Conservation (phyloP, 2,329 filamentous ascomycete genomes). For the Ophiostoma sp. region DNA sequence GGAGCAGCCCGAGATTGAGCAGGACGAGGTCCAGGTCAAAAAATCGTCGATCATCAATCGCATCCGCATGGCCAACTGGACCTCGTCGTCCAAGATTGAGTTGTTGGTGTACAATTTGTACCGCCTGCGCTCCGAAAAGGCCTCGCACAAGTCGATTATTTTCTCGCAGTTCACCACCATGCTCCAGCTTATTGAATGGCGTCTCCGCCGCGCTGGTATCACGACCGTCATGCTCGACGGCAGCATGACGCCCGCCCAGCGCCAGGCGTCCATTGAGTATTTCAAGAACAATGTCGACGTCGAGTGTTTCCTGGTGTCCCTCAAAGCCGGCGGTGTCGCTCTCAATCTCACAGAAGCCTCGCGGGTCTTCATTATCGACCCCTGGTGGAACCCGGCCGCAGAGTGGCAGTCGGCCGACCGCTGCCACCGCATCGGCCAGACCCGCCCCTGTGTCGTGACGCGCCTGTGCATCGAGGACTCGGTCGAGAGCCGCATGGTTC, state of each 20-base stretch:
- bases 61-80: slow-evolving; percentile 99
- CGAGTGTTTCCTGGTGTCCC: slow-evolving; percentile 91
- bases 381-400: slow-evolving; percentile 99
- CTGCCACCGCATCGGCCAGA: slow-evolving; percentile 93
- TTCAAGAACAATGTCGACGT: slow-evolving; percentile 96
- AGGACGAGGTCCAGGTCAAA: slow-evolving; percentile 82
- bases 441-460: slow-evolving; percentile 89
- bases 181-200: slow-evolving; percentile 96
- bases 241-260: slow-evolving; percentile 91
- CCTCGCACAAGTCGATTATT: slow-evolving; percentile 94
- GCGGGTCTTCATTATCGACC: slow-evolving; percentile 92
- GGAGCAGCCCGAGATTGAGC: slow-evolving; percentile 92
- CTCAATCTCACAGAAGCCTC: slow-evolving; percentile 94
- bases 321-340: slow-evolving; percentile 95
- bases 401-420: slow-evolving; percentile 98
- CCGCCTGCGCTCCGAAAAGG: slow-evolving; percentile 85
- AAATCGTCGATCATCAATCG: slow-evolving; percentile 98
- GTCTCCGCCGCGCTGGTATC: slow-evolving; percentile 91
- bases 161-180: slow-evolving; percentile 98
- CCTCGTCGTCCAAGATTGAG: slow-evolving; percentile 96
- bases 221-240: slow-evolving; percentile 98
- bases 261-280: slow-evolving; percentile 89
- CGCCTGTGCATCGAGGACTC: slow-evolving; percentile 95
- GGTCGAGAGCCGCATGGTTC: slow-evolving; percentile 92
- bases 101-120: slow-evolving; percentile 92